Evolutionary conservation across 345 rosid genomes (phyloP), one percentile per base, ranked within the genome.

Genomic region (Eucalyptus fibrosa): DNA sequence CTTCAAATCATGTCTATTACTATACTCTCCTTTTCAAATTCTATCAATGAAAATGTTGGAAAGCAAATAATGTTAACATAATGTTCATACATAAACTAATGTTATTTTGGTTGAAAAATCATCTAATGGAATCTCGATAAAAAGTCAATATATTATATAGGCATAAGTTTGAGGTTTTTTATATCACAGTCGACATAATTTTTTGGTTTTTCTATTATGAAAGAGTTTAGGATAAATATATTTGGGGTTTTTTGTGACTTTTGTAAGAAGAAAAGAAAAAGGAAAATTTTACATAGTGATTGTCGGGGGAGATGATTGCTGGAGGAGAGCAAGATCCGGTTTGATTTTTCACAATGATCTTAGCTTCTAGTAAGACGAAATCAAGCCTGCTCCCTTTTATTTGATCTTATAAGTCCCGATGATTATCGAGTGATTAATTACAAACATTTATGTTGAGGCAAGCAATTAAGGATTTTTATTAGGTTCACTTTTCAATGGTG

Each of bases 21-120:
- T 53, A 21, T 53, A 53, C 26, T 53, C 24, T 21, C 59, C 59
- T 21, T 19, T 53, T 53, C 26, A 0, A 53, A 53, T 53, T 53
- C 59, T 21, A 53, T 53, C 26, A 53, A 53, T 8, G 59, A 21
- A 53, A 53, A 1, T 21, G 59, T 26, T 56, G 13, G 28, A 56
- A 56, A 56, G 62, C 62, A 56, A 56, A 56, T 1, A 23, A 56
- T 56, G 2, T 23, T 56, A 24, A 56, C 12, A 56, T 23, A 53
- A 19, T 0, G 2, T 1, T 0, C 24, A 18, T 3, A 7, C 5
- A 53, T 53, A 53, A 53, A 19, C 0, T 53, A 53, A 53, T 53
- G 24, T 19, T 19, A 23, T 56, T 56, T 56, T 10, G 1, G 0
- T 24, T 56, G 13, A 56, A 56, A 56, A 23, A 56, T 56, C 62